Evolutionary conservation across 106 monocot species (phyloP).

Genomic region (Acorus gramineus): DNA sequence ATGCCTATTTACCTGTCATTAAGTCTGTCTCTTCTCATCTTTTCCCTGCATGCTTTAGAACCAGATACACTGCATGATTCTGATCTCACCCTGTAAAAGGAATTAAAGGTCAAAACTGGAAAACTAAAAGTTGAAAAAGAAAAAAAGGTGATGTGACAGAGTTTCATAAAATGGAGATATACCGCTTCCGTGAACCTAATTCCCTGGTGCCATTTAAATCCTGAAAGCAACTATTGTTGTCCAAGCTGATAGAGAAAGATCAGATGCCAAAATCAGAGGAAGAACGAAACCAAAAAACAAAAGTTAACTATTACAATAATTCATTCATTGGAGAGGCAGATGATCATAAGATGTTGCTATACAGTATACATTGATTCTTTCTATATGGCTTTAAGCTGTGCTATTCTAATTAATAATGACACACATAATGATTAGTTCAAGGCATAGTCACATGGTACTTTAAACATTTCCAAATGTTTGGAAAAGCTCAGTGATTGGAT

Average conservation of each 20-base stretch:
- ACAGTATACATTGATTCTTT: too few species aligned
- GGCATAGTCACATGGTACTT: too few species aligned
- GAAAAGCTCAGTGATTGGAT: too few species aligned
- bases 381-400: too few species aligned
- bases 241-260: conserved; percentile 27
- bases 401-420: too few species aligned
- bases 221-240: conserved; percentile 25
- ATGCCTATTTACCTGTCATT: conserved; percentile 49
- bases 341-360: too few species aligned
- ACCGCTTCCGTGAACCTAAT: conserved; percentile 46
- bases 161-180: conserved; percentile 3
- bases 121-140: neutral
- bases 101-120: neutral
- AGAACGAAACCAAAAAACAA: neutral
- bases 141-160: neutral
- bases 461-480: too few species aligned
- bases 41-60: conserved; percentile 80
- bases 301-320: neutral
- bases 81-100: conserved; percentile 33
- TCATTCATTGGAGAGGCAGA: too few species aligned
- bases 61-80: conserved; percentile 30
- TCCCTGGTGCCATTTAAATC: conserved; percentile 30
- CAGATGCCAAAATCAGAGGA: neutral
- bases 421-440: too few species aligned
- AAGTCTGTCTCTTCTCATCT: conserved; percentile 69